These are phyloP conservation scores for Begonia masoniana DNA, from an alignment of 306 rosid genomes.

Conservation along the genomic window DNA sequence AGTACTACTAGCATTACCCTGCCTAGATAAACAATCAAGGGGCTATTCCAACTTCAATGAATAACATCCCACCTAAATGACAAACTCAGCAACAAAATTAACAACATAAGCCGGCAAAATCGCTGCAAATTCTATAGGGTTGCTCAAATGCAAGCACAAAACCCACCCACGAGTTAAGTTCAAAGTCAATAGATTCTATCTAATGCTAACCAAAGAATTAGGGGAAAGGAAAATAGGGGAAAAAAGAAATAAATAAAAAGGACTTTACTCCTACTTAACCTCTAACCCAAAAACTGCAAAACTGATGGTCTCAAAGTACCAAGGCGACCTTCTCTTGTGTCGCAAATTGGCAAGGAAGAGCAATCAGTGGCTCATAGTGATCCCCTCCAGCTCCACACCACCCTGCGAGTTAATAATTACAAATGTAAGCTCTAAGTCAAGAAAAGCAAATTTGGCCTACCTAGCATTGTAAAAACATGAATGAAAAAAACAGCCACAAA, in stretches of 20 bases:
- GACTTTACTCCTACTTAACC: not conserved
- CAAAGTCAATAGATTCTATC: not conserved
- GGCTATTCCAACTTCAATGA: no score
- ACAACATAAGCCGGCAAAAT: not conserved
- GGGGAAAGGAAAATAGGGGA: not conserved
- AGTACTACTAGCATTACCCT: no score
- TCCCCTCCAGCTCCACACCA: slow-evolving; percentile 99
- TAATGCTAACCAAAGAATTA: not conserved
- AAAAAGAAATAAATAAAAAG: not conserved
- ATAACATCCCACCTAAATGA: no score
- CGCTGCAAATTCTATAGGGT: not conserved
- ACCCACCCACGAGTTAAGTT: not conserved
- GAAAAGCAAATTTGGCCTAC: not conserved
- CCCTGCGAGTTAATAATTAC: slow-evolving; percentile 26
- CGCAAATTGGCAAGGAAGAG: slow-evolving; percentile 50
- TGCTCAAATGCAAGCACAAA: not conserved
- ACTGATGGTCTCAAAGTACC: slow-evolving; percentile 44
- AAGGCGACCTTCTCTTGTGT: slow-evolving; percentile 87
- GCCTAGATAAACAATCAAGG: no score
- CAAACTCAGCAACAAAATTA: no score
- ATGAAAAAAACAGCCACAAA: not conserved
- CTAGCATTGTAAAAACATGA: not conserved
- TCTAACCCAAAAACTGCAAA: no score
- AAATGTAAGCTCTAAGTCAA: not conserved
- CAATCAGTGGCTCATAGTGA: slow-evolving; percentile 95